A percentile compares a stretch with the other conserved stretches of the same genome.
Conservation (phyloP, 2,329 filamentous ascomycete genomes). For the Tolypocladium nubicola region DNA sequence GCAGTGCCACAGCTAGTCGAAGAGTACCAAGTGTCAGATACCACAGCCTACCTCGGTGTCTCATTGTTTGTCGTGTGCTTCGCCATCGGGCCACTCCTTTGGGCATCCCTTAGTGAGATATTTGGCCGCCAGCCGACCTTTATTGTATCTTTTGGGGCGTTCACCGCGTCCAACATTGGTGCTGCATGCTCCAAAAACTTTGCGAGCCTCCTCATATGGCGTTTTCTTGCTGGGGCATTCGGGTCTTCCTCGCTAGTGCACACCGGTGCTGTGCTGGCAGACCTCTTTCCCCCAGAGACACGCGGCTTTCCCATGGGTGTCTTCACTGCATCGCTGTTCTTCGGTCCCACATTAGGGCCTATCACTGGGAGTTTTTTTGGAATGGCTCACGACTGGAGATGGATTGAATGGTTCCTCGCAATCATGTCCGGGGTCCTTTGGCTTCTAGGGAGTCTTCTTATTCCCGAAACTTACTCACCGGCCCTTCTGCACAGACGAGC, state of each 20-base stretch:
- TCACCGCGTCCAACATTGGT: too few relatives aligned
- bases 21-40: not conserved
- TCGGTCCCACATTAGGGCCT: too few relatives aligned
- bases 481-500: not conserved
- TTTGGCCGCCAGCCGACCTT: constrained; percentile 14
- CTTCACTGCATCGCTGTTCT: too few relatives aligned
- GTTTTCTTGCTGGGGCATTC: too few relatives aligned
- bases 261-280: too few relatives aligned
- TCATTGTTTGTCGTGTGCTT: constrained; percentile 47
- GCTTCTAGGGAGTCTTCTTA: not conserved
- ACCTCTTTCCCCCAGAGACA: too few relatives aligned
- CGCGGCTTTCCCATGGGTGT: too few relatives aligned
- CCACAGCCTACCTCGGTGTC: constrained; percentile 24
- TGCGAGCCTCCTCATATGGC: too few relatives aligned
- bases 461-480: not conserved
- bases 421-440: not conserved
- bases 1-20: not conserved
- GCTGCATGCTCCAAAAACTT: too few relatives aligned
- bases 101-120: constrained; percentile 45
- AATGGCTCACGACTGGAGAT: not conserved
- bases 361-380: not conserved
- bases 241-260: too few relatives aligned
- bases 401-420: not conserved
- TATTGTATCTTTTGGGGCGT: too few relatives aligned
- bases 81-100: constrained; percentile 41